phyloP scores from a whole-genome alignment of 2,329 filamentous ascomycete species.

The Hypoxylon sp. region DNA sequence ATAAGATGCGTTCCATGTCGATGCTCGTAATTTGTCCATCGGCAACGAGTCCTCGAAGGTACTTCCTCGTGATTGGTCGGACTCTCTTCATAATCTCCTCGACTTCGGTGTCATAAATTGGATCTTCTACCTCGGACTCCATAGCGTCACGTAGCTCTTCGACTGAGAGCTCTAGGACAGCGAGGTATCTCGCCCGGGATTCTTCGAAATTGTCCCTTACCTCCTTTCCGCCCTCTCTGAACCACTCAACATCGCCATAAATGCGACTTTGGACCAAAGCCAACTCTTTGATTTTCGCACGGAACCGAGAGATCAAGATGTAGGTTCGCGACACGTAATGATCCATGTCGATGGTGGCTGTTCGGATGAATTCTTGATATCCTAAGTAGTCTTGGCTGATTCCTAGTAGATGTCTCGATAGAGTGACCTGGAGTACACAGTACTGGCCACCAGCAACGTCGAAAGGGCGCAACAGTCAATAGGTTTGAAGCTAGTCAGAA shows the following conservation, averaged over 20 bases:
- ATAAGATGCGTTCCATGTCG: conserved; percentile 28
- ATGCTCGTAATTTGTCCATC: neutral
- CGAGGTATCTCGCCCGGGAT: conserved; percentile 13
- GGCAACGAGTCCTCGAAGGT: conserved; percentile 12
- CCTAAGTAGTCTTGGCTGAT: neutral
- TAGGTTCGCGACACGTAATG: neutral
- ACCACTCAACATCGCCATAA: neutral
- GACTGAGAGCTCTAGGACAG: conserved; percentile 9
- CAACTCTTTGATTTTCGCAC: neutral
- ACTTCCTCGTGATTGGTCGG: neutral
- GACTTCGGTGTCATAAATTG: neutral
- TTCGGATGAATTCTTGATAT: neutral
- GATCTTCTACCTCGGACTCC: neutral
- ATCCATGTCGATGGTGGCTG: conserved; percentile 6
- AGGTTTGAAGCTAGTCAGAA: too few relatives aligned
- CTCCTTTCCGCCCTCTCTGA: neutral
- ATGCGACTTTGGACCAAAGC: conserved; percentile 19
- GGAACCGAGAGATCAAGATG: conserved; percentile 8
- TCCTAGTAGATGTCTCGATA: neutral
- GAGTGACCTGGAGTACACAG: neutral
- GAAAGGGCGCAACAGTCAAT: neutral
- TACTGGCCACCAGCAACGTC: neutral
- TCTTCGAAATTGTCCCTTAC: conserved; percentile 1
- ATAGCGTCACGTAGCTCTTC: conserved; percentile 27
- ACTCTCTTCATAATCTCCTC: conserved; percentile 29